Evolutionary conservation across 768 basidiomycete species (phyloP).

Genomic region (Macrolepiota dolichaula): DNA sequence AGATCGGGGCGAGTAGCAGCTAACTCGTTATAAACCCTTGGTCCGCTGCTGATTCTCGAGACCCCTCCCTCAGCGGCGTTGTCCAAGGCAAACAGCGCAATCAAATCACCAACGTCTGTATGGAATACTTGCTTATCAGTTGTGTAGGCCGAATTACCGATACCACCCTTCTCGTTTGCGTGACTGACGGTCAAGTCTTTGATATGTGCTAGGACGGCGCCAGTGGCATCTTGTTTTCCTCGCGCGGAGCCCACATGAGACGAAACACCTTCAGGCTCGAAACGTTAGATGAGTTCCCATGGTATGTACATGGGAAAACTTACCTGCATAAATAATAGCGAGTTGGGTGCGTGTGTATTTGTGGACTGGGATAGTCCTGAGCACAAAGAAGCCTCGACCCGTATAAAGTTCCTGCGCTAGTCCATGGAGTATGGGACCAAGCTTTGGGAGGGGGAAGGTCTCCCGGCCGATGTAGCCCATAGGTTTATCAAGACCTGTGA

Average conservation of each 20-base stretch:
- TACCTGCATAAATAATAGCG: slow-evolving; percentile 42
- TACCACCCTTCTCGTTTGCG: slow-evolving; percentile 36
- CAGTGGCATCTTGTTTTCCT: slow-evolving; percentile 40
- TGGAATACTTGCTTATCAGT: slow-evolving; percentile 51
- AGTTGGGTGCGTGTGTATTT: slow-evolving; percentile 36
- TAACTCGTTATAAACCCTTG: slow-evolving; percentile 43
- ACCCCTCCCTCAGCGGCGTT: slow-evolving; percentile 41
- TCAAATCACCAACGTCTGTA: slow-evolving; percentile 43
- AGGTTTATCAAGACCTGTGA: slow-evolving; percentile 1
- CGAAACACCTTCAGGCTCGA: slow-evolving; percentile 35
- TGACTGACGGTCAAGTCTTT: slow-evolving; percentile 43
- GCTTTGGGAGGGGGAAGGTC: slow-evolving; percentile 41
- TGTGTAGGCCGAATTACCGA: slow-evolving; percentile 43
- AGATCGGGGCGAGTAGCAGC: slow-evolving; percentile 43
- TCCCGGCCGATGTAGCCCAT: slow-evolving; percentile 33
- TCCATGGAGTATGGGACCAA: slow-evolving; percentile 29
- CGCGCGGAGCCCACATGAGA: slow-evolving; percentile 42
- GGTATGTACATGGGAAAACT: slow-evolving; percentile 2
- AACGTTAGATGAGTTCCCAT: not conserved
- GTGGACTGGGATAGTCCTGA: slow-evolving; percentile 42
- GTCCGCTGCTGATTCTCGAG: slow-evolving; percentile 41
- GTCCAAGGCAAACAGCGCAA: slow-evolving; percentile 40
- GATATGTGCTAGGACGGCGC: slow-evolving; percentile 43
- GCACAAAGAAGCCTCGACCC: slow-evolving; percentile 46
- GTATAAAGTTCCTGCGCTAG: slow-evolving; percentile 40